Evolutionary conservation across 129 eudicot genomes (phyloP).

Genomic region (Lactuca sativa): DNA sequence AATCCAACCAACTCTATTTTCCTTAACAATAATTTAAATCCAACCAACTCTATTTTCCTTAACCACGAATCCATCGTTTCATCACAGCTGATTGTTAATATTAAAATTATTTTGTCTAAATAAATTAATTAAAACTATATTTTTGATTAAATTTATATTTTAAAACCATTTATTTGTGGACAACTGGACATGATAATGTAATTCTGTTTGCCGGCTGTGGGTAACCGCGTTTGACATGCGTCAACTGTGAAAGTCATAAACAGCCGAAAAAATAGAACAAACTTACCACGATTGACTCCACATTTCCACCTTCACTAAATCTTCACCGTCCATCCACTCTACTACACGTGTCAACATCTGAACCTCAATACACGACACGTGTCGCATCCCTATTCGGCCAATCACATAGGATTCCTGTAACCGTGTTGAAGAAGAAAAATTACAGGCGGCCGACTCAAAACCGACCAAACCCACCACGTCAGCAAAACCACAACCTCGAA

Average conservation of each 20-base stretch:
- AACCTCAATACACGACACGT: slow-evolving; percentile 16
- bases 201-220: slow-evolving; percentile 14
- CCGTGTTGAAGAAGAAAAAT: slow-evolving; percentile 39
- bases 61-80: too few species aligned
- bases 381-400: slow-evolving; percentile 4
- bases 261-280: slow-evolving; percentile 26
- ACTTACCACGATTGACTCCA: slow-evolving; percentile 15
- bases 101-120: not conserved
- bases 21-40: not conserved
- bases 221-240: slow-evolving; percentile 13
- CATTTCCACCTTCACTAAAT: slow-evolving; percentile 11
- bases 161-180: not conserved
- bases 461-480: slow-evolving; percentile 46
- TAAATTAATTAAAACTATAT: too few species aligned
- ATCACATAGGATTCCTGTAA: slow-evolving; percentile 22
- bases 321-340: slow-evolving; percentile 16
- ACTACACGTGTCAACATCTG: slow-evolving; percentile 11
- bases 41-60: not conserved
- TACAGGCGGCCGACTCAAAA: slow-evolving; percentile 36
- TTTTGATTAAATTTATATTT: too few species aligned
- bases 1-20: too few species aligned
- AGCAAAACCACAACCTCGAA: slow-evolving; percentile 20
- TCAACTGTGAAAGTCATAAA: slow-evolving; percentile 8
- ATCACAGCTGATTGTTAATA: too few species aligned
- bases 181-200: not conserved